Evolutionary conservation across 2,329 filamentous ascomycete genomes (phyloP).

Genomic region (Magnaporthiopsis rhizophila): DNA sequence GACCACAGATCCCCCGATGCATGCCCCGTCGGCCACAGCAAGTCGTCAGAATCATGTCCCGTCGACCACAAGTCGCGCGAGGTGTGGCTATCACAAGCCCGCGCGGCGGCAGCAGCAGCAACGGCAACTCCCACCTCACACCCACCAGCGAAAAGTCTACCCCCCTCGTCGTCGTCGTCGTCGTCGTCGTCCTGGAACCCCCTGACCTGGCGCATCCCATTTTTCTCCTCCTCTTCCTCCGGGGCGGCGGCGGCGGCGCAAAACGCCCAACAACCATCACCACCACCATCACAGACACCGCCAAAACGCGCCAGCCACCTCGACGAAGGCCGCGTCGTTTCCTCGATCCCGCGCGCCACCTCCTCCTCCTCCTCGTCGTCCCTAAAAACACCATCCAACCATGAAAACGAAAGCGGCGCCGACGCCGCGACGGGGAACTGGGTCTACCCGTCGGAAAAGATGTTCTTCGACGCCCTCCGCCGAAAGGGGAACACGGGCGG

Average conservation of each 20-base stretch:
- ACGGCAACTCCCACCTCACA: not conserved
- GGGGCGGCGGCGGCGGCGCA: conserved; percentile 15
- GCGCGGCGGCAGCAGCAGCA: conserved; percentile 30
- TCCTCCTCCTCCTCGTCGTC: conserved; percentile 23
- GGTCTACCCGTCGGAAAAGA: conserved; percentile 93
- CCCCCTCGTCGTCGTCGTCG: conserved; percentile 47
- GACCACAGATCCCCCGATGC: not conserved
- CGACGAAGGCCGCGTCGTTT: conserved; percentile 63
- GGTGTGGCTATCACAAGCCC: conserved; percentile 71
- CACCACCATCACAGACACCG: conserved; percentile 9
- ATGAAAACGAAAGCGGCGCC: conserved; percentile 68
- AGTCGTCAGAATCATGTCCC: conserved; percentile 50
- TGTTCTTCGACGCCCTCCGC: conserved; percentile 97
- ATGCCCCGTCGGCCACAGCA: conserved; percentile 21
- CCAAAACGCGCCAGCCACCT: conserved; percentile 29
- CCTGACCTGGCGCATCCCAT: conserved; percentile 9
- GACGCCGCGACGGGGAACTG: conserved; percentile 72
- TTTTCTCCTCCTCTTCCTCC: conserved; percentile 8
- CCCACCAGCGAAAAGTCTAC: conserved; percentile 13
- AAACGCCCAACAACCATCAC: conserved; percentile 13
- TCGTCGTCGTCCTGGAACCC: conserved; percentile 32
- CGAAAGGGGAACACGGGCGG: conserved; percentile 73
- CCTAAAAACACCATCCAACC: conserved; percentile 41
- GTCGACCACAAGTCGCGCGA: conserved; percentile 86
- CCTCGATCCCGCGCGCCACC: conserved; percentile 61